phyloP scores from a whole-genome alignment of 768 basidiomycete genomes.

The Boletus vermiculosoides region DNA sequence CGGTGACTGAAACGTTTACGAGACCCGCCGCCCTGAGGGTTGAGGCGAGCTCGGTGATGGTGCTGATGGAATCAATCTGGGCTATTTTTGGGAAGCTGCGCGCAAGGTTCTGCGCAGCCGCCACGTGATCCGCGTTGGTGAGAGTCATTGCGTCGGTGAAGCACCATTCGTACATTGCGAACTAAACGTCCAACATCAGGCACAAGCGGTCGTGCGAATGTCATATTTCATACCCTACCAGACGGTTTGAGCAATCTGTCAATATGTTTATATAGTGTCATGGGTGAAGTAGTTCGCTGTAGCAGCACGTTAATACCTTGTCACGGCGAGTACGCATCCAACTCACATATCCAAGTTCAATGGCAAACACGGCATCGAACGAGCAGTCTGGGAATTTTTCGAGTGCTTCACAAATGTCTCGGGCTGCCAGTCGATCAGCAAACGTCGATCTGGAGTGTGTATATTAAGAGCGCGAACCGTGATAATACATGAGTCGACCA shows the following conservation, averaged over 20 bases:
- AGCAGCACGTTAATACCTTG: not conserved
- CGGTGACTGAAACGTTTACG: not conserved
- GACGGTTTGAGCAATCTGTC: constrained; percentile 7
- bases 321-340: no score
- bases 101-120: not conserved
- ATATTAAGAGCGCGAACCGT: not conserved
- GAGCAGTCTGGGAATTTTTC: constrained; percentile 1
- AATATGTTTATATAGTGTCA: not conserved
- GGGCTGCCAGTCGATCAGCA: not conserved
- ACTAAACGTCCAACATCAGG: not conserved
- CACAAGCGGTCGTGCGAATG: no score
- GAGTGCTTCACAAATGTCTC: constrained; percentile 4
- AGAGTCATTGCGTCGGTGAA: constrained; percentile 1
- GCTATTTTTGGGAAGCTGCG: not conserved
- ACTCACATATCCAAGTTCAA: constrained; percentile 10
- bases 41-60: not conserved
- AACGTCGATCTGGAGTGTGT: not conserved
- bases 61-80: not conserved
- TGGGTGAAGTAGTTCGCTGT: not conserved
- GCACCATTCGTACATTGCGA: constrained; percentile 9
- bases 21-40: not conserved
- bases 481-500: not conserved
- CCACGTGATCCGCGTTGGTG: not conserved
- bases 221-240: not conserved
- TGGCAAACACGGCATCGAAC: constrained; percentile 9